phyloP scores from a whole-genome alignment of 495 filamentous ascomycete species.

The Xylaria intraflava region DNA sequence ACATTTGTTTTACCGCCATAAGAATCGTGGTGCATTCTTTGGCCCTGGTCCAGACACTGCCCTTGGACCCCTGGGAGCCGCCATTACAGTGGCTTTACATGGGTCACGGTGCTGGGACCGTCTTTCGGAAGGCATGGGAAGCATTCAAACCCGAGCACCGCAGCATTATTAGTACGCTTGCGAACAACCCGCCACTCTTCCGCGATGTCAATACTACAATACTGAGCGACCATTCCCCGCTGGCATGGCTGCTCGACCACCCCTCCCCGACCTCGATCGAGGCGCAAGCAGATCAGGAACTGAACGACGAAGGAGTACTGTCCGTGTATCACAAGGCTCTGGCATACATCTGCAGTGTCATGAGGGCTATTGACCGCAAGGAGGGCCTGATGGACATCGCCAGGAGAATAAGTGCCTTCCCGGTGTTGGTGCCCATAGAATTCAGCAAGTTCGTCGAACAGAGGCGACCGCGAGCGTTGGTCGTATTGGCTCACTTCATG shows the following conservation, averaged over 20 bases:
- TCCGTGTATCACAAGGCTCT: conserved; percentile 29
- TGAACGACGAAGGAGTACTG: conserved; percentile 22
- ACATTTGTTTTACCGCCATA: conserved; percentile 26
- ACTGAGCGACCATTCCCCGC: conserved; percentile 17
- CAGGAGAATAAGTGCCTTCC: conserved; percentile 32
- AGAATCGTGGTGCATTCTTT: conserved; percentile 26
- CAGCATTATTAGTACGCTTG: conserved; percentile 15
- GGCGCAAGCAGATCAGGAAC: conserved; percentile 22
- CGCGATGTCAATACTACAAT: conserved; percentile 19
- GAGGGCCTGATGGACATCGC: conserved; percentile 26
- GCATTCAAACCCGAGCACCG: conserved; percentile 12
- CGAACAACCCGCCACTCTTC: conserved; percentile 20
- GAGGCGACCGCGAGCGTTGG: conserved; percentile 34
- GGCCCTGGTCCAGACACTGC: conserved; percentile 26
- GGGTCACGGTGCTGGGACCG: conserved; percentile 21
- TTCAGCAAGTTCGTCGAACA: conserved; percentile 31
- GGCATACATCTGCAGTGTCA: conserved; percentile 29
- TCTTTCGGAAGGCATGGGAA: conserved; percentile 20
- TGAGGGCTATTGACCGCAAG: conserved; percentile 20
- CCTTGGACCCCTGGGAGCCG: conserved; percentile 27
- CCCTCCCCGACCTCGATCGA: conserved; percentile 15
- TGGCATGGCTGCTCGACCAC: conserved; percentile 28
- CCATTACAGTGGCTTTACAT: conserved; percentile 29
- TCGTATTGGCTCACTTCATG: conserved; percentile 37
- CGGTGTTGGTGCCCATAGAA: conserved; percentile 29